Conservation (phyloP, 345 rosid genomes). For the Camelina neglecta region DNA sequence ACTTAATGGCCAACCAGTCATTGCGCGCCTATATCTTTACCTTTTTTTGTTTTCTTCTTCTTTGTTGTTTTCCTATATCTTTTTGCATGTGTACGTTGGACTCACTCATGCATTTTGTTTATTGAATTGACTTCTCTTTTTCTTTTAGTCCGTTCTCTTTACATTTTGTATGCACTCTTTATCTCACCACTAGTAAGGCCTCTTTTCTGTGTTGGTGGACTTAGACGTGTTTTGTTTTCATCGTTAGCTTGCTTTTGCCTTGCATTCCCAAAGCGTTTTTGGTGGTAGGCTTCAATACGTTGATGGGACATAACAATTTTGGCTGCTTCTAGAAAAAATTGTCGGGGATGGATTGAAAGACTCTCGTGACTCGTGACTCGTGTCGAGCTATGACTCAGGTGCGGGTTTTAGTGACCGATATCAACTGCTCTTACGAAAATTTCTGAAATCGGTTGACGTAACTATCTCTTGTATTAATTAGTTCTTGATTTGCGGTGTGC, state of each 20-base stretch:
- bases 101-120: not conserved
- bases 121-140: not conserved
- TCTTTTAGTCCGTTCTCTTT: not conserved
- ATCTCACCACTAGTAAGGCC: not conserved
- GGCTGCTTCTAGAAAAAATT: not conserved
- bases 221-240: too few relatives aligned
- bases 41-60: not conserved
- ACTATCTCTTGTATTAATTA: not conserved
- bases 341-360: not conserved
- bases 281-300: not conserved
- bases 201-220: not conserved
- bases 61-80: not conserved
- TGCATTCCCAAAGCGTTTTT: not conserved
- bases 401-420: not conserved
- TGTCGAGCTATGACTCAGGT: not conserved
- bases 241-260: not conserved
- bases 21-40: too few relatives aligned
- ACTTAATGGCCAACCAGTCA: not conserved
- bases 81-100: not conserved
- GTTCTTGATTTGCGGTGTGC: too few relatives aligned
- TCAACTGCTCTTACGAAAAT: not conserved
- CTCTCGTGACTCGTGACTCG: not conserved
- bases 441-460: not conserved
- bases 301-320: not conserved
- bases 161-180: not conserved